A percentile compares a stretch with the other conserved stretches of the same genome.
These are phyloP conservation scores for Simplicillium sp. DNA, from an alignment of 2,329 filamentous ascomycete genomes.

Conservation along the genomic window DNA sequence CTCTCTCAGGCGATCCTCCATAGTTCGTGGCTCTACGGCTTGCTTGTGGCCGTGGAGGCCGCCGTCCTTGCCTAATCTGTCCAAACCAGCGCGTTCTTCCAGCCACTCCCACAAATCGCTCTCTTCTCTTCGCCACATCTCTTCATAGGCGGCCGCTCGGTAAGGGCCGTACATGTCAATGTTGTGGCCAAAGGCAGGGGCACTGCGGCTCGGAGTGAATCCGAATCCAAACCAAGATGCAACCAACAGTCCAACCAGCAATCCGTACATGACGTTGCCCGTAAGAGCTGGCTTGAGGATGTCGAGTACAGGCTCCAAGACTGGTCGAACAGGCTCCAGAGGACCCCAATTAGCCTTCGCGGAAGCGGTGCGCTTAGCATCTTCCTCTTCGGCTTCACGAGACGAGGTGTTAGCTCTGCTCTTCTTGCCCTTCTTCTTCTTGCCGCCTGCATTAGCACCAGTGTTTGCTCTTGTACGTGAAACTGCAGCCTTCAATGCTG, in stretches of 20 bases:
- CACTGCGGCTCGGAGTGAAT: slow-evolving; percentile 27
- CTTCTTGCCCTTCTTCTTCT: slow-evolving; percentile 54
- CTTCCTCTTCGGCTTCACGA: slow-evolving; percentile 27
- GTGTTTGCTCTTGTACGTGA: slow-evolving; percentile 47
- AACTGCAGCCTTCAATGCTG: slow-evolving; percentile 64
- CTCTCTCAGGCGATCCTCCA: slow-evolving; percentile 49
- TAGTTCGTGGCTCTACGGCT: slow-evolving; percentile 42
- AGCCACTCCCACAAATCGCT: slow-evolving; percentile 89
- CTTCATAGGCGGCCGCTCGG: slow-evolving; percentile 75
- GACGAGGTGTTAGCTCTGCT: slow-evolving; percentile 34
- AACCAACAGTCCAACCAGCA: slow-evolving; percentile 65
- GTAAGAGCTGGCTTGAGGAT: slow-evolving; percentile 63
- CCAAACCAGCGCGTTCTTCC: slow-evolving; percentile 73
- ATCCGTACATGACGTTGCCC: slow-evolving; percentile 66
- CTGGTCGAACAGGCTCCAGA: slow-evolving; percentile 65
- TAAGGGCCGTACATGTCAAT: slow-evolving; percentile 38
- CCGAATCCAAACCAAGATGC: slow-evolving; percentile 65
- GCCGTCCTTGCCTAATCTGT: slow-evolving; percentile 36
- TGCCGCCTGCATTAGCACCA: slow-evolving; percentile 39
- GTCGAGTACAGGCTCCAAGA: slow-evolving; percentile 61
- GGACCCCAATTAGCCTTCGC: slow-evolving; percentile 59
- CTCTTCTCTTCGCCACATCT: slow-evolving; percentile 85
- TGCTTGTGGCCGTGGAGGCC: slow-evolving; percentile 27
- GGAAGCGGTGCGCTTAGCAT: slow-evolving; percentile 27
- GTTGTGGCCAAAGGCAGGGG: slow-evolving; percentile 23